Percentiles rank a stretch among this genome's conserved stretches.
phyloP scores from a whole-genome alignment of 1,284 basidiomycete species.

The Irpex sp. region DNA sequence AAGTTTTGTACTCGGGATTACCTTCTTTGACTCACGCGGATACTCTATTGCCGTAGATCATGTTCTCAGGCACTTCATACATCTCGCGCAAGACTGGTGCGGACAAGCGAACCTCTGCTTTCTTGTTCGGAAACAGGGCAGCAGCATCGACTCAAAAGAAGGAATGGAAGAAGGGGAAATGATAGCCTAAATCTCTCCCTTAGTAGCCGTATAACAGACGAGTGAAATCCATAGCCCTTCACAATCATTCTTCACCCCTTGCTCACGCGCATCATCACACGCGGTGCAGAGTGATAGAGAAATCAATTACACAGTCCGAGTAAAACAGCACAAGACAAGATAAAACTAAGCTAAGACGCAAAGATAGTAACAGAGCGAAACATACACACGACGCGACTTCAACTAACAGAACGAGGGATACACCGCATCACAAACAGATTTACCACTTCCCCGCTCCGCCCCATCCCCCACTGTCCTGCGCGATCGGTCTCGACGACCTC shows the following conservation, averaged over 20 bases:
- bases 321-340: background rate
- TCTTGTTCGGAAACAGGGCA: conserved; percentile 72
- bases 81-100: conserved; percentile 72
- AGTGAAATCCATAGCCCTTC: background rate
- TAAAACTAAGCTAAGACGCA: background rate
- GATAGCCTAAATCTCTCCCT: background rate
- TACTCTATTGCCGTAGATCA: conserved; percentile 37
- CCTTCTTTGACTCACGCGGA: background rate
- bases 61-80: conserved; percentile 55
- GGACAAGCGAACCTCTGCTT: conserved; percentile 75
- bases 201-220: background rate
- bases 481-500: background rate
- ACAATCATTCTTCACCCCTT: too few species aligned
- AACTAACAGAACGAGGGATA: background rate
- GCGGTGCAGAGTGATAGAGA: background rate
- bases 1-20: conserved; percentile 25
- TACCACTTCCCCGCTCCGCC: conserved; percentile 13
- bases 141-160: conserved; percentile 72
- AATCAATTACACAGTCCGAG: background rate
- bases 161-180: conserved; percentile 45
- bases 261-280: background rate
- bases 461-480: conserved; percentile 28
- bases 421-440: background rate
- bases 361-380: background rate
- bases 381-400: background rate